Base-by-base conservation (phyloP, 129 eudicot genomes). In the Flaveria trinervia region DNA sequence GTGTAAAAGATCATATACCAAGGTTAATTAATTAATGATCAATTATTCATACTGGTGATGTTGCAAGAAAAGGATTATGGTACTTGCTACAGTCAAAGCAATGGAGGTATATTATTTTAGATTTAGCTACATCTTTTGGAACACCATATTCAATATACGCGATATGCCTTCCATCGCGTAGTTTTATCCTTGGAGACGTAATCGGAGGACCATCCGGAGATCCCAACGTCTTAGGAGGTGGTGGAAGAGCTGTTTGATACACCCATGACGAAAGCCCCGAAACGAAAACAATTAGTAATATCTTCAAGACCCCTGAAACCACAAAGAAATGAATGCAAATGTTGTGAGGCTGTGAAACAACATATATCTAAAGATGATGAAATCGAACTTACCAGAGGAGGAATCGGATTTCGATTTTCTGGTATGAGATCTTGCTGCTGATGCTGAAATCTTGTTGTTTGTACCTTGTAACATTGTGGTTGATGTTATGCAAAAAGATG, bases 101-200 rank as follows among this genome's bases (percentile, higher is more conserved):
- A 78, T 92, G 96, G 68, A 90, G 41, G 73, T 36, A 92, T 14
- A 92, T 82, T 0, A 92, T 61, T 68, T 86, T 92, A 50, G 81
- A 68, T 71, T 88, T 89, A 7, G 98, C 96, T 5, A 15, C 30
- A 14, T 89, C 90, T 79, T 79, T 92, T 0, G 93, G 84, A 15
- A 88, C 96, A 59, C 96, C 97, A 30, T 20, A 44, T 77, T 93
- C 96, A 62, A 54, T 36, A 52, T 93, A 90, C 22, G 96, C 87
- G 64, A 93, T 78, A 70, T 88, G 79, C 61, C 98, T 90, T 57
- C 98, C 98, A 65, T 93, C 98, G 12, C 66, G 83, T 25, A 93
- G 92, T 76, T 83, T 84, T 54, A 93, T 60, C 78, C 96, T 85
- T 4, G 96, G 76, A 67, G 96, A 85, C 20, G 92, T 86, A 43